Conservation (phyloP, 2,329 filamentous ascomycete species). For the Canariomyces notabilis region DNA sequence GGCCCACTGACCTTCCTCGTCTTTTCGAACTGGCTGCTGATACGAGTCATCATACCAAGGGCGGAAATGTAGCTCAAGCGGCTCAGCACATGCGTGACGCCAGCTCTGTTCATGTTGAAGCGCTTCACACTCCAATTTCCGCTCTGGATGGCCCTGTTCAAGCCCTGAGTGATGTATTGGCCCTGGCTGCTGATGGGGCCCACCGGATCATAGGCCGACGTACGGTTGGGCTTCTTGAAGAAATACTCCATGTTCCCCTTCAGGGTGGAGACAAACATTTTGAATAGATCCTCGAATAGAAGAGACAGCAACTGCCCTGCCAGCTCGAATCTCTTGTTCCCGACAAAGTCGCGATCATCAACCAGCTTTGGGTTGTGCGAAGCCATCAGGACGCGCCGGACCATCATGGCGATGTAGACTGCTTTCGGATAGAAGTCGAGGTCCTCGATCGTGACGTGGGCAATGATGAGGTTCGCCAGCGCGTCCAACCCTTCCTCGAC, state of each 20-base stretch:
- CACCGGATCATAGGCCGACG: conserved; percentile 80
- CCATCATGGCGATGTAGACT: conserved; percentile 95
- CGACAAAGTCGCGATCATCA: conserved; percentile 95
- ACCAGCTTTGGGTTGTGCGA: conserved; percentile 84
- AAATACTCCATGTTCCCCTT: conserved; percentile 95
- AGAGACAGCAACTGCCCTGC: conserved; percentile 91
- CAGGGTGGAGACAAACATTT: conserved; percentile 83
- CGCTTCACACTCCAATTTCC: conserved; percentile 98
- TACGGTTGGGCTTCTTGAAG: conserved; percentile 86
- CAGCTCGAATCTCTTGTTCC: conserved; percentile 92
- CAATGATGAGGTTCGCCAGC: conserved; percentile 85
- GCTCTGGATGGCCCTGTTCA: conserved; percentile 94
- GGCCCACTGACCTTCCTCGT: conserved; percentile 94
- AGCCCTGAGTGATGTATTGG: conserved; percentile 81
- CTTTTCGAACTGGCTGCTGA: conserved; percentile 98
- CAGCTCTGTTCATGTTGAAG: conserved; percentile 97
- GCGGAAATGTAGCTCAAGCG: conserved; percentile 94
- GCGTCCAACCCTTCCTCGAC: conserved; percentile 91
- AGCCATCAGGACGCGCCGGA: conserved; percentile 90
- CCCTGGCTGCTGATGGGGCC: conserved; percentile 79
- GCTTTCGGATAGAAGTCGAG: conserved; percentile 97
- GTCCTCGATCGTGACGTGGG: conserved; percentile 85
- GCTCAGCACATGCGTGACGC: conserved; percentile 93
- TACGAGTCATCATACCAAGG: conserved; percentile 98
- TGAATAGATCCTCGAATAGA: conserved; percentile 96